A percentile compares a stretch with the other conserved stretches of the same genome.
These are phyloP conservation scores for Andrographis paniculata DNA, from an alignment of 305 asterid genomes.

Conservation along the genomic window DNA sequence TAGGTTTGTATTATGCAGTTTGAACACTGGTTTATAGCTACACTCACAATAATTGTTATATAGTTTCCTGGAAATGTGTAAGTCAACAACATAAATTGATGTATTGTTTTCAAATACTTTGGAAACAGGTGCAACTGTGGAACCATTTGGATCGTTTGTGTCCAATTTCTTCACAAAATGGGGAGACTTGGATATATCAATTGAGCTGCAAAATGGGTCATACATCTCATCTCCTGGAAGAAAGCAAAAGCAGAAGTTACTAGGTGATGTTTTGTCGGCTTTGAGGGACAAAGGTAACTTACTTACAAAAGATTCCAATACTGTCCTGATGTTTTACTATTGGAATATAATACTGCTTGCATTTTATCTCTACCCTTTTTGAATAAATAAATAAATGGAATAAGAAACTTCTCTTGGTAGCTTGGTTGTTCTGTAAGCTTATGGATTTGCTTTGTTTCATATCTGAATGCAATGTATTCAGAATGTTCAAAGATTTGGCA, in stretches of 20 bases:
- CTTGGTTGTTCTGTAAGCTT: no score
- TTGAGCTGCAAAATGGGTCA: conserved; percentile 66
- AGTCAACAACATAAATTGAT: conserved; percentile 10
- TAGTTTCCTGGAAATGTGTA: not conserved
- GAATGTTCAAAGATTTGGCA: no score
- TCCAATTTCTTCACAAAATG: conserved; percentile 89
- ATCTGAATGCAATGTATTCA: no score
- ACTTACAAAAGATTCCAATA: conserved; percentile 9
- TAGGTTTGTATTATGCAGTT: not conserved
- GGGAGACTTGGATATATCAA: conserved; percentile 93
- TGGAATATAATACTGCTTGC: not conserved
- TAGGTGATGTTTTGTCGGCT: conserved; percentile 49
- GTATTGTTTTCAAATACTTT: conserved; percentile 22
- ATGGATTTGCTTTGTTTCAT: no score
- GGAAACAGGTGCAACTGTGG: conserved; percentile 89
- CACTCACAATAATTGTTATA: not conserved
- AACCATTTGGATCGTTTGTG: conserved; percentile 94
- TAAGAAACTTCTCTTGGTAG: not conserved
- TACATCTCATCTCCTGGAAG: conserved; percentile 62
- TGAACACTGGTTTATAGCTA: not conserved
- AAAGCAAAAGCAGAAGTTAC: conserved; percentile 64
- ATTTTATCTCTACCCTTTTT: not conserved
- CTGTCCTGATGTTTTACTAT: conserved; percentile 1
- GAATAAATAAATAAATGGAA: not conserved
- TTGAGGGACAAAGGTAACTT: conserved; percentile 59